These are phyloP conservation scores for Urostyla sp. DNA, from an alignment of 73 alveolate genomes.

Conservation along the genomic window DNA sequence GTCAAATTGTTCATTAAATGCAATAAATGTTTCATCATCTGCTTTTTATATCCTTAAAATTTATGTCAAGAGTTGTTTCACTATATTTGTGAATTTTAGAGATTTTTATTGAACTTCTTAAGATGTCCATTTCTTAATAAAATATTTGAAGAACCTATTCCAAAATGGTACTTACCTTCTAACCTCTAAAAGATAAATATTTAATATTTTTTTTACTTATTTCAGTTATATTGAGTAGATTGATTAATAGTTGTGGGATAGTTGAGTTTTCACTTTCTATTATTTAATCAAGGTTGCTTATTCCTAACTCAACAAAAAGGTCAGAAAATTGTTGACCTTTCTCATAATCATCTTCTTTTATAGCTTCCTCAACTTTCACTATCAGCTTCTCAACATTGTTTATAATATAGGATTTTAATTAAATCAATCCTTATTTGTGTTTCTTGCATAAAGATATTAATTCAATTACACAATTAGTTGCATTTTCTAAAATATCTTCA, in stretches of 20 bases:
- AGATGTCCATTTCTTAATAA: background rate
- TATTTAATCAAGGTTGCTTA: conserved; percentile 18
- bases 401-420: conserved; percentile 8
- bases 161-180: conserved; percentile 55
- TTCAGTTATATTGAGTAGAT: conserved; percentile 42
- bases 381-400: background rate
- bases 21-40: conserved; percentile 50
- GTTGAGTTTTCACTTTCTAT: background rate
- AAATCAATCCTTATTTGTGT: conserved; percentile 3
- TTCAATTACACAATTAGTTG: conserved; percentile 53
- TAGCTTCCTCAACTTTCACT: conserved; percentile 32
- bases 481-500: conserved; percentile 49
- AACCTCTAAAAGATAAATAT: conserved; percentile 1
- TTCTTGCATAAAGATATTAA: conserved; percentile 18
- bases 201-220: background rate
- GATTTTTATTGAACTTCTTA: background rate
- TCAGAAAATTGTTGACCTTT: conserved; percentile 23
- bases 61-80: background rate
- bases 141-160: conserved; percentile 21
- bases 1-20: conserved; percentile 39
- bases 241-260: conserved; percentile 33
- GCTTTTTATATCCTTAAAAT: conserved; percentile 5
- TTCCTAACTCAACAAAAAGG: conserved; percentile 43
- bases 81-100: background rate
- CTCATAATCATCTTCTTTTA: conserved; percentile 18